Evolutionary conservation across 1,284 basidiomycete species (phyloP).

Genomic region (Apiotrichum brassicae): DNA sequence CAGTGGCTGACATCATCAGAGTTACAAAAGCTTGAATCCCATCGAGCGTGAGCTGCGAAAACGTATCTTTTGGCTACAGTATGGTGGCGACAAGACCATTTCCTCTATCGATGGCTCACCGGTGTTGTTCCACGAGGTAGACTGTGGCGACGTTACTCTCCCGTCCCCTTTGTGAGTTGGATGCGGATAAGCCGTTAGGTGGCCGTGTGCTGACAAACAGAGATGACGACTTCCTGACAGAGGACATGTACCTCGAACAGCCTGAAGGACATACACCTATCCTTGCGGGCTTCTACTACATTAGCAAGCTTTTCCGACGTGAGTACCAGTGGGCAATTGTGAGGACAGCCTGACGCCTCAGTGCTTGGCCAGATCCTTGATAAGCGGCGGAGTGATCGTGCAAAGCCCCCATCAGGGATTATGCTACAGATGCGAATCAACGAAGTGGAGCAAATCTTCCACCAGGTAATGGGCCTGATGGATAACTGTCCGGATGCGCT

Average conservation of each 20-base stretch:
- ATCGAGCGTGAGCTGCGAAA: slow-evolving; percentile 76
- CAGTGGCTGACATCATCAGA: not conserved
- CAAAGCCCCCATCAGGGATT: slow-evolving; percentile 31
- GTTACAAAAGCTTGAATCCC: slow-evolving; percentile 45
- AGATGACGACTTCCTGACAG: slow-evolving; percentile 57
- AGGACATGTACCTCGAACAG: slow-evolving; percentile 68
- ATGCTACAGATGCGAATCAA: slow-evolving; percentile 35
- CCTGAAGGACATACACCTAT: slow-evolving; percentile 73
- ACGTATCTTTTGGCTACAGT: slow-evolving; percentile 75
- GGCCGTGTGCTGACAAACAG: slow-evolving; percentile 9
- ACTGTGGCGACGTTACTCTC: slow-evolving; percentile 51
- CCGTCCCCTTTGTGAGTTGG: slow-evolving; percentile 30
- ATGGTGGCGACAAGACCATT: slow-evolving; percentile 83
- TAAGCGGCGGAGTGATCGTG: slow-evolving; percentile 32
- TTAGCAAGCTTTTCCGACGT: slow-evolving; percentile 63
- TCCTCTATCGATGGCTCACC: slow-evolving; percentile 66
- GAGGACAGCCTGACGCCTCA: slow-evolving; percentile 2
- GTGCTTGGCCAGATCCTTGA: slow-evolving; percentile 36
- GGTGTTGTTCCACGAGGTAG: slow-evolving; percentile 74
- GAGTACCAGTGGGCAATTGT: slow-evolving; percentile 1
- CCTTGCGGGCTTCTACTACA: slow-evolving; percentile 77
- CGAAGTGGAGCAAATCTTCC: slow-evolving; percentile 37
- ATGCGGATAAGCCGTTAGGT: too few relatives aligned
- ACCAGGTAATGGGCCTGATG: slow-evolving; percentile 39
- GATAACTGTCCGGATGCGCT: slow-evolving; percentile 38